Base-by-base conservation (phyloP, 352 stramenopile genomes). In the Phytophthora lateralis region DNA sequence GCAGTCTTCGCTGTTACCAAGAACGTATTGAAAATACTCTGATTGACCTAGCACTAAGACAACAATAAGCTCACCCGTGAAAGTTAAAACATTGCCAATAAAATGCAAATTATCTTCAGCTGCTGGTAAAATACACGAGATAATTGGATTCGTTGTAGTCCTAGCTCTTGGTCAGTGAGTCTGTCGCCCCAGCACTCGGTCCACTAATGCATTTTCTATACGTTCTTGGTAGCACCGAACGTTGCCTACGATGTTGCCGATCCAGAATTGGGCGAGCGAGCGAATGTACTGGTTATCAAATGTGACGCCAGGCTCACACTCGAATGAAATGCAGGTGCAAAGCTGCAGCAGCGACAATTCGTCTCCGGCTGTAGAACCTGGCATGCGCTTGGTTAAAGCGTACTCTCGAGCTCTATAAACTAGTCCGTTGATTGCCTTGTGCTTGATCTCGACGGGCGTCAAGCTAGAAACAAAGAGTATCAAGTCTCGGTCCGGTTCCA, bases 1-100 rank as follows among this genome's bases (percentile, higher is more conserved):
- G 55, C 6, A 81, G 77, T 56, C 68, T 84, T 26, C 55, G 51
- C 1, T 61, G 60, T 43, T 76, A 70, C 20, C 70, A 73, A 38
- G 62, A 83, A 46, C 73, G 76, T 47, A 83, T 83, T 27, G 75
- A 83, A 39, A 83, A 83, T 21, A 53, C 66, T 21, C 58, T 80
- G 21, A 45, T 74, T 12, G 60, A 71, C 38, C 50, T 67, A 39
- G 39, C 51, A 26, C 32, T 59, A 3, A 43, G 45, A 18, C 24
- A 15, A 7, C 45, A 56, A 4, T 44, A 44, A 24, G n/a, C 8
- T 30, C 2, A 48, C 21, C 34, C 34, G 21, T 10, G 4, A 20
- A 44, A 24, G 11, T 12, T 15, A 44, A 44, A 37, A 4, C 10
- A 37, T 24, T 24, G 3, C 3, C 3, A 24, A 24, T 24, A 24